Base-by-base conservation (phyloP, 2,329 filamentous ascomycete species). In the Coniochaeta sp. region DNA sequence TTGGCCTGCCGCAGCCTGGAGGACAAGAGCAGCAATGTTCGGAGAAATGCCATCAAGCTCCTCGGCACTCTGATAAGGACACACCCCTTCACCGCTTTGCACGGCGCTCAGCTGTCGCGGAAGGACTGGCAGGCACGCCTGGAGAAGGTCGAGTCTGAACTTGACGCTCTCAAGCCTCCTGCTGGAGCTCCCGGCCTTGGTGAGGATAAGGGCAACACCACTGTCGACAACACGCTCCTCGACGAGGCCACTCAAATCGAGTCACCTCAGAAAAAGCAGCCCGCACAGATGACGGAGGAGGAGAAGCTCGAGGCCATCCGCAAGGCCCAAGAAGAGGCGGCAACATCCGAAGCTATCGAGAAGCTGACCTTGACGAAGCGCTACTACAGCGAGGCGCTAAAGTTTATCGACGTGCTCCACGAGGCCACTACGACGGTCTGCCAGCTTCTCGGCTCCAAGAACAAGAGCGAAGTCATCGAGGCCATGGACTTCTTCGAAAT, bases 401-500 rank as follows among this genome's bases (percentile, higher is more conserved):
- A 86, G 57, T 99, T 99, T 64, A 96, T 99, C 58, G 87, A 96
- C 55, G 87, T 95, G 6, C 76, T 99, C 20, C 89, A 96, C 58
- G 82, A 86, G 10, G 89, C 89, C 20, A 95, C 91, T 1, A 79
- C 79, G 8, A 83, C 84, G 2, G 85, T 97, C 30, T 90, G 87
- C 56, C 92, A 96, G 67, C 78, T 99, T 16, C 79, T 99, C 3
- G 89, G 90, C 6, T 95, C 94, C 27, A 89, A 89, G 64, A 99
- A 99, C 75, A 99, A 99, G 77, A 96, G 89, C 61, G 94, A 99
- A 67, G 89, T 97, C 24, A 96, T 99, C 56, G 95, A 99, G 67
- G 94, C 95, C 14, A 99, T 99, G 84, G 94, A 99, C 66, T 99
- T 95, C 70, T 95, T 99, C 60, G 91, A 95, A 60, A 83, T 96